Evolutionary conservation across 2,329 filamentous ascomycete species (phyloP), one percentile per base, ranked within the genome.

Genomic region (Oidium heveae): DNA sequence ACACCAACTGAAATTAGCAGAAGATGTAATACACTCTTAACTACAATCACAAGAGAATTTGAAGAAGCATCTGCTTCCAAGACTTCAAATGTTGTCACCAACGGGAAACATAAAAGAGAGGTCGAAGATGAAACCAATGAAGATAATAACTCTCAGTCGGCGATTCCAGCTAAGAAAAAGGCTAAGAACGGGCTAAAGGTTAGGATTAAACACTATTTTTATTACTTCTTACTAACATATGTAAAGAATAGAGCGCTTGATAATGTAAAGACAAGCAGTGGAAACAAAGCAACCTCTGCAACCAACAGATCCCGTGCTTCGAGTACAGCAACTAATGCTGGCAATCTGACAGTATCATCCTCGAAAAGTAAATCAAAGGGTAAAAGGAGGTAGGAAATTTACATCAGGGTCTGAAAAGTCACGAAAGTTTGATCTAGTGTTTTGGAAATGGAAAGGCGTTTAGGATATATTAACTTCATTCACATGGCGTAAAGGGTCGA

Each of bases 1-100:
- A 98, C 89, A 4, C 86, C 91, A 0, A 81, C 88, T 52, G 91
- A 98, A 68, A 83, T 98, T 61, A 84, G 86, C 58, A 81, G 91
- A 62, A 79, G 93, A 54, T 96, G 91, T 70, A 93, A 85, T 34
- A 98, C 93, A 1, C 75, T 98, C 54, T 78, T 98, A 59, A 94
- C 89, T 37, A 94, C 91, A 0, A 86, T 98, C 51, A 84, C 91
- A 54, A 84, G 91, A 68, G 91, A 98, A 68, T 94, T 95, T 67
- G 89, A 95, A 65, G 80, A 83, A 37, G 64, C 62, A 4, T 69
- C 72, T 56, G 72, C 71, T 33, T 70, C 70, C 39, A 66, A 71
- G 55, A 60, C 66, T 54, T 67, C 70, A 59, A 80, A 79, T 60
- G 74, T 75, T 43, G 58, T 61, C 55, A 67, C 71, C 34, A 84